Percentiles rank a stretch among this genome's conserved stretches.
Conservation (phyloP, 805 yeast genomes). For the Myxozyma neotropica region DNA sequence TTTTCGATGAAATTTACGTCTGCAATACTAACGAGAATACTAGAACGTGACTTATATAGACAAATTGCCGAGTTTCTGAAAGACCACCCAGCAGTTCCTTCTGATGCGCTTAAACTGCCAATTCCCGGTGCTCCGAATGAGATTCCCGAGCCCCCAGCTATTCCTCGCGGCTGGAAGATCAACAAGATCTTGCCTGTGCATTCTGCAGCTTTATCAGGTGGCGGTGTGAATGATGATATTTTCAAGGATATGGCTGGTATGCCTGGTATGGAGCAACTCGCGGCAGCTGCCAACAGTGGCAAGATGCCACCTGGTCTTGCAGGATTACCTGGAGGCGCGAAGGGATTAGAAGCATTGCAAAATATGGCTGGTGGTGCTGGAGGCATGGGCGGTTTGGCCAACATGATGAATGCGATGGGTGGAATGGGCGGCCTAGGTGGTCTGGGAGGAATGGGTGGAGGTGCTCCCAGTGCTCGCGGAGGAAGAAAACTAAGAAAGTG, state of each 20-base stretch:
- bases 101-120: slow-evolving; percentile 54
- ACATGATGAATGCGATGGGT: slow-evolving; percentile 15
- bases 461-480: slow-evolving; percentile 16
- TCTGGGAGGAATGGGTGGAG: slow-evolving; percentile 16
- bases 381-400: slow-evolving; percentile 21
- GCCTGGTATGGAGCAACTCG: slow-evolving; percentile 36
- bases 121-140: slow-evolving; percentile 41
- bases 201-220: slow-evolving; percentile 76
- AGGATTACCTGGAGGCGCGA: slow-evolving; percentile 27
- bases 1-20: not conserved
- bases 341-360: slow-evolving; percentile 24
- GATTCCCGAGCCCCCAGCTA: slow-evolving; percentile 56
- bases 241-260: slow-evolving; percentile 34
- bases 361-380: slow-evolving; percentile 19
- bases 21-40: not conserved
- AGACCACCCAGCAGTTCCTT: slow-evolving; percentile 68
- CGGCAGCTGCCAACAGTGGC: slow-evolving; percentile 32
- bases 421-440: slow-evolving; percentile 28
- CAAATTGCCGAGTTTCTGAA: slow-evolving; percentile 63
- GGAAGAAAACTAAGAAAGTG: slow-evolving; percentile 13
- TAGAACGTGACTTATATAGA: slow-evolving; percentile 62
- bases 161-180: slow-evolving; percentile 84
- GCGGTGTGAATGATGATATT: slow-evolving; percentile 68
- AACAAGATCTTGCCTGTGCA: slow-evolving; percentile 87
- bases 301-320: slow-evolving; percentile 36